A percentile compares a stretch with the other conserved stretches of the same genome.
Conservation (phyloP, 345 rosid species). For the Punica granatum region DNA sequence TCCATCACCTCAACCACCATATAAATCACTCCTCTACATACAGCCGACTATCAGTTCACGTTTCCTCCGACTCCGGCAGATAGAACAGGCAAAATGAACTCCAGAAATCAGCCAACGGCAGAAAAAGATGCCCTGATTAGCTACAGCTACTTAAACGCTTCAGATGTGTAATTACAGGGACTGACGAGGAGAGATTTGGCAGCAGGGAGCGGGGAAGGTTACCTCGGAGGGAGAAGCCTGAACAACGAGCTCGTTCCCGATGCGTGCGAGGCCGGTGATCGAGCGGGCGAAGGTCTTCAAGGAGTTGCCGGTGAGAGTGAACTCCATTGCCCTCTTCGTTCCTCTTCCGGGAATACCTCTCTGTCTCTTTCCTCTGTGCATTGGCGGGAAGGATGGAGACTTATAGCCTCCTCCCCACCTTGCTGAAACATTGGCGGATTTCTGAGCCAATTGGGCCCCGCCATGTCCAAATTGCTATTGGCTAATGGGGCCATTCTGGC, state of each 20-base stretch:
- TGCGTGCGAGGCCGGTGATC: conserved; percentile 66
- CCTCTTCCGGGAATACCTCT: neutral
- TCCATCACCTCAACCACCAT: neutral
- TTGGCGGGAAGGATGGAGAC: neutral
- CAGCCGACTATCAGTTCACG: neutral
- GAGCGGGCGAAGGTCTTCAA: conserved; percentile 73
- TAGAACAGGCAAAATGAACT: too few species aligned
- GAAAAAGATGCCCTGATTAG: too few species aligned
- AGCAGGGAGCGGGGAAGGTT: neutral
- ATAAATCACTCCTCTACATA: neutral
- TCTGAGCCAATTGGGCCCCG: neutral
- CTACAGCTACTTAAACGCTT: too few species aligned
- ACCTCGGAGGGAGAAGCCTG: conserved; percentile 75
- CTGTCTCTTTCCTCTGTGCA: neutral
- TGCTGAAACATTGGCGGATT: neutral
- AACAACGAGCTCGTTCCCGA: conserved; percentile 82
- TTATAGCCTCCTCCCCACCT: neutral
- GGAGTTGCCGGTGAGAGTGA: conserved; percentile 64
- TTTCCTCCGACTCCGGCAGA: neutral
- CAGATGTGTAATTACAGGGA: too few species aligned
- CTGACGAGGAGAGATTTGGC: neutral
- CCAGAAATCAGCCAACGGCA: too few species aligned
- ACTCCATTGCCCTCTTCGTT: conserved; percentile 43
- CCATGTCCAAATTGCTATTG: neutral
- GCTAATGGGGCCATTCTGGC: neutral